Evolutionary conservation across 768 basidiomycete genomes (phyloP).

Genomic region (Termitomyces sp.): DNA sequence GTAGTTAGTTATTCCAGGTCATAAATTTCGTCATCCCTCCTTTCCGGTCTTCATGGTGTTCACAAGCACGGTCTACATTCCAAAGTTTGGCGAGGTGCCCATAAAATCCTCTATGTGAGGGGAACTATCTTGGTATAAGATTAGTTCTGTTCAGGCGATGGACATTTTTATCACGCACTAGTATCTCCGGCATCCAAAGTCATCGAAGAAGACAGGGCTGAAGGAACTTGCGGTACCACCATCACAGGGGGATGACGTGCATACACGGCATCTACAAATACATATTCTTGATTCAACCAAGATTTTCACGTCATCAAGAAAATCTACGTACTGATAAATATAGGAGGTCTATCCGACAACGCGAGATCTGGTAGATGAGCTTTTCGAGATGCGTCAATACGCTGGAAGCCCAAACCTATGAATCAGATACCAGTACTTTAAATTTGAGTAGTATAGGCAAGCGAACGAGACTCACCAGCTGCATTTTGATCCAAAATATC

Average conservation of each 20-base stretch:
- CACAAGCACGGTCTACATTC: neutral
- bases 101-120: constrained; percentile 3
- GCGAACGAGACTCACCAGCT: constrained; percentile 6
- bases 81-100: neutral
- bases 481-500: constrained; percentile 13
- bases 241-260: neutral
- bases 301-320: neutral
- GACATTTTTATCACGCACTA: neutral
- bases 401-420: constrained; percentile 13
- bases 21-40: neutral
- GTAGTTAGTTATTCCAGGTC: neutral
- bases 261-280: constrained; percentile 1
- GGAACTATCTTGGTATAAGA: constrained; percentile 2
- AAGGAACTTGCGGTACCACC: neutral
- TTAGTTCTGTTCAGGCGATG: neutral
- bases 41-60: neutral
- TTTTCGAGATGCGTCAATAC: constrained; percentile 8
- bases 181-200: constrained; percentile 8
- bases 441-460: neutral
- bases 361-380: constrained; percentile 8
- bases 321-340: constrained; percentile 10
- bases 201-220: constrained; percentile 7
- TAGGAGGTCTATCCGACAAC: constrained; percentile 3
- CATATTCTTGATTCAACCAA: neutral
- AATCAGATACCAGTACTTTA: neutral